phyloP scores from a whole-genome alignment of 179 eudicot genomes.

The Spinacia oleracea region DNA sequence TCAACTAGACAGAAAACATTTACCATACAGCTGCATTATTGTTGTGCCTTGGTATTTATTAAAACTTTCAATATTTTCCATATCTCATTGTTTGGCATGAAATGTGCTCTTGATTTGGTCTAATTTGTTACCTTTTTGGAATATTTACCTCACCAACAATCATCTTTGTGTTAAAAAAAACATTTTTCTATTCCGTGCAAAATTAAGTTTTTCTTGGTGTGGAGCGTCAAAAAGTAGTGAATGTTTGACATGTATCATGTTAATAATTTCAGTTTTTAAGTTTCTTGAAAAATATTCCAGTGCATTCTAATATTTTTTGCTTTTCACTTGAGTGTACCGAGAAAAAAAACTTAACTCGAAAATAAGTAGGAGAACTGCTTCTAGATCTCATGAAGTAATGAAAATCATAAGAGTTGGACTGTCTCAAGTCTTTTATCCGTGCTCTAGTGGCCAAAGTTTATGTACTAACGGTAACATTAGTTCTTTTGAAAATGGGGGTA shows the following conservation, averaged over 20 bases:
- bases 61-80: conserved; percentile 23
- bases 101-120: conserved; percentile 15
- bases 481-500: neutral
- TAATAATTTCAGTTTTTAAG: neutral
- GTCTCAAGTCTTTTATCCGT: neutral
- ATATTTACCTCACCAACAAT: neutral
- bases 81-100: conserved; percentile 18
- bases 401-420: neutral
- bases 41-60: conserved; percentile 21
- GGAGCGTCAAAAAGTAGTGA: neutral
- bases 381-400: neutral
- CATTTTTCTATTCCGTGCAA: neutral
- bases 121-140: conserved; percentile 13
- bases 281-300: neutral
- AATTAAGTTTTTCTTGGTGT: neutral
- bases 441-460: neutral
- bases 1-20: conserved; percentile 1
- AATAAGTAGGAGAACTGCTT: neutral
- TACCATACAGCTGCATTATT: conserved; percentile 18
- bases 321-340: neutral
- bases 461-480: neutral
- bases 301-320: neutral
- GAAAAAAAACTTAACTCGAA: neutral
- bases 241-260: neutral
- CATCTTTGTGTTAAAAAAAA: neutral